phyloP scores from a whole-genome alignment of 2,329 filamentous ascomycete genomes.

The Lasiodiplodia sp. region DNA sequence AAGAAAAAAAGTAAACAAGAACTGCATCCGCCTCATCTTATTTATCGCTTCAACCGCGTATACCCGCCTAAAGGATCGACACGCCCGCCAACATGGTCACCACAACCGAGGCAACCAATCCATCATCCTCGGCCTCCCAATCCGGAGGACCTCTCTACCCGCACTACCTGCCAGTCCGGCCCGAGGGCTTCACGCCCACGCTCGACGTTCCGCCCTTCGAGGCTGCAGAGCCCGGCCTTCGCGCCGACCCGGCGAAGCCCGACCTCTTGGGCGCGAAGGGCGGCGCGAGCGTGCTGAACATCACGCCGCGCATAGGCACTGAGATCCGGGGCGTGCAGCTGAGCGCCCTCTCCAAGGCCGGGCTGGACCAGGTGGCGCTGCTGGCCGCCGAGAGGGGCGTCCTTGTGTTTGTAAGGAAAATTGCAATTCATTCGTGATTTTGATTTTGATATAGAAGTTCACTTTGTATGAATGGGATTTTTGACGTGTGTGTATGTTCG shows the following conservation, averaged over 20 bases:
- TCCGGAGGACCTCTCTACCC: constrained; percentile 17
- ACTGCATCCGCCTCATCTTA: background rate
- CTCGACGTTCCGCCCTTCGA: constrained; percentile 19
- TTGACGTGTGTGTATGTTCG: background rate
- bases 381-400: constrained; percentile 53
- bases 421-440: background rate
- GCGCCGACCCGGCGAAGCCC: constrained; percentile 53
- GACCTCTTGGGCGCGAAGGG: constrained; percentile 48
- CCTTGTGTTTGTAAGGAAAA: constrained; percentile 53
- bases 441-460: background rate
- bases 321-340: constrained; percentile 54
- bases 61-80: background rate
- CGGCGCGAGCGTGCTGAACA: constrained; percentile 34
- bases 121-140: background rate
- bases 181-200: constrained; percentile 22
- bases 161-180: constrained; percentile 25
- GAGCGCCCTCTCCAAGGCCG: constrained; percentile 54
- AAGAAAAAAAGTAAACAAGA: background rate
- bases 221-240: constrained; percentile 46
- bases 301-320: constrained; percentile 44
- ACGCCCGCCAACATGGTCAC: background rate
- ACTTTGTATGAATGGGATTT: background rate
- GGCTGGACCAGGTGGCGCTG: constrained; percentile 59
- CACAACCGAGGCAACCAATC: background rate
- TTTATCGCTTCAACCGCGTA: background rate